These are phyloP conservation scores for Clarireedia hainanense DNA, from an alignment of 2,329 filamentous ascomycete genomes.

Conservation along the genomic window DNA sequence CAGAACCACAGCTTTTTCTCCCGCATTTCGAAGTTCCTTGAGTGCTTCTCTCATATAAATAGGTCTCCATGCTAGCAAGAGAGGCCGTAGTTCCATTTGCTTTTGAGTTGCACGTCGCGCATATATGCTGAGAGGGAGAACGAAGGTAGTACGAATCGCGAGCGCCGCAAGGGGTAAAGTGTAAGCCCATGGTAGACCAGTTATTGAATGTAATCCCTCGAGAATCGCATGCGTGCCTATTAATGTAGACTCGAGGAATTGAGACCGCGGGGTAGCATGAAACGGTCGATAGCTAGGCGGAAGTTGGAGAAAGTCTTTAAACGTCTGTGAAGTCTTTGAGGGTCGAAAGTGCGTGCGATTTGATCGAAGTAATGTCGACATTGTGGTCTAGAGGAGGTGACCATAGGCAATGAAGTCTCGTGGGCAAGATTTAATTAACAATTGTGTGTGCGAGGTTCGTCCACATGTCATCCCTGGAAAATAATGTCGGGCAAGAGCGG, in stretches of 20 bases:
- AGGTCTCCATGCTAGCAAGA: conserved; percentile 33
- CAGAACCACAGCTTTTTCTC: conserved; percentile 14
- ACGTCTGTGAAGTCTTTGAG: neutral
- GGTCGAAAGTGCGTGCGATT: neutral
- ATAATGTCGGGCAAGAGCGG: neutral
- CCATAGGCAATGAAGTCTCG: neutral
- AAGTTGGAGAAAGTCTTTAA: conserved; percentile 15
- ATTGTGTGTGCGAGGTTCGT: neutral
- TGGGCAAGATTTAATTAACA: neutral
- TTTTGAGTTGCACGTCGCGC: conserved; percentile 32
- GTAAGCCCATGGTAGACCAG: conserved; percentile 44
- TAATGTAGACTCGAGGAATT: conserved; percentile 36
- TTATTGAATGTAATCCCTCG: conserved; percentile 40
- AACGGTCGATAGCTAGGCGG: conserved; percentile 36
- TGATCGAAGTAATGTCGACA: conserved; percentile 4
- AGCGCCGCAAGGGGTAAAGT: conserved; percentile 48
- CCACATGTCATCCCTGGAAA: conserved; percentile 5
- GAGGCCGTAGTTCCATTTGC: conserved; percentile 36
- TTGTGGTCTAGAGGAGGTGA: neutral
- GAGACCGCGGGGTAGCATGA: conserved; percentile 38
- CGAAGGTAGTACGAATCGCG: conserved; percentile 38
- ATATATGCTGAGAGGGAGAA: conserved; percentile 39
- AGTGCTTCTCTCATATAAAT: conserved; percentile 23
- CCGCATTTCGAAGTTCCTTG: conserved; percentile 21
- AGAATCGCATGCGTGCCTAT: conserved; percentile 38